Conservation (phyloP, 2,329 filamentous ascomycete species). For the Aspergillus novofumigatus region DNA sequence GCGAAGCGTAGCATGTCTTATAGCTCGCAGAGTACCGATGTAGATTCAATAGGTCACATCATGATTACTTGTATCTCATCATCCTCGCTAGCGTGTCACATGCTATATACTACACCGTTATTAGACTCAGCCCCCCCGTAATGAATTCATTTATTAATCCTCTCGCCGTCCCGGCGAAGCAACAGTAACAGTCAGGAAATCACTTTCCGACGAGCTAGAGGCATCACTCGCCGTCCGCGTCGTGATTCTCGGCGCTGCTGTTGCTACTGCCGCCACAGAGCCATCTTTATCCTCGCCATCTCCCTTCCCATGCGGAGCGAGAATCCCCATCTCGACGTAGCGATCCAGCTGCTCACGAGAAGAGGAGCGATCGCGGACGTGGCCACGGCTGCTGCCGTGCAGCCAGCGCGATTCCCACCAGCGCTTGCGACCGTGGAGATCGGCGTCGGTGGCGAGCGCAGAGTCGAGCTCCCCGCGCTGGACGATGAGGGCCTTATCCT, state of each 20-base stretch:
- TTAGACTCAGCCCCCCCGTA: no score
- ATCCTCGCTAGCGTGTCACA: not conserved
- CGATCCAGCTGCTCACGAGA: constrained; percentile 2
- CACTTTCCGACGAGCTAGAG: not conserved
- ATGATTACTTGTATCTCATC: no score
- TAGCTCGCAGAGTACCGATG: not conserved
- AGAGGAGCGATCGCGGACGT: not conserved
- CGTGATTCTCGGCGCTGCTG: not conserved
- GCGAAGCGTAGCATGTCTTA: no score
- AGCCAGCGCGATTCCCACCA: constrained; percentile 13
- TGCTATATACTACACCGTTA: not conserved
- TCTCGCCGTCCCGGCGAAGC: not conserved
- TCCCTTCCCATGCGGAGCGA: constrained; percentile 4
- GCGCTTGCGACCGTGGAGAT: constrained; percentile 1
- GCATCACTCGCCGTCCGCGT: not conserved
- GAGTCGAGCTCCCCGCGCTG: constrained; percentile 46
- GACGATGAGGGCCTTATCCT: constrained; percentile 63
- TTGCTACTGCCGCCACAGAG: not conserved
- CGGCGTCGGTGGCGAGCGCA: constrained; percentile 5
- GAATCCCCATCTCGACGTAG: constrained; percentile 13
- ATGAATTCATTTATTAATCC: not conserved
- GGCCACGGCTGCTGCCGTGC: not conserved
- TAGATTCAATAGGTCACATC: not conserved
- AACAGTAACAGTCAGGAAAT: not conserved
- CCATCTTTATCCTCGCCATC: not conserved